Evolutionary conservation across 805 yeast genomes (phyloP).

Genomic region (Pachysolen tannophilus): DNA sequence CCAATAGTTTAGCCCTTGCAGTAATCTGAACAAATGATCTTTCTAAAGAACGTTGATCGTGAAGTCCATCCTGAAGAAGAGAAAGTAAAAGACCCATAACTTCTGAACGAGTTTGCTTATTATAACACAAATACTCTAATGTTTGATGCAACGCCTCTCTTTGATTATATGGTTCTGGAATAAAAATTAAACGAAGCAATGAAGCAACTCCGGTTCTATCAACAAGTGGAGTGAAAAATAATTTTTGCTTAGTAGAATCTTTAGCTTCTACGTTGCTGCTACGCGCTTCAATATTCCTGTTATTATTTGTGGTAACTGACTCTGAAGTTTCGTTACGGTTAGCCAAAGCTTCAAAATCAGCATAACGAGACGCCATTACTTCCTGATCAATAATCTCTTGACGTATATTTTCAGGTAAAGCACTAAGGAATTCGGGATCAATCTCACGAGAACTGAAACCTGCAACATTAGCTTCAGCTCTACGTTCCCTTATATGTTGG

Average conservation of each 20-base stretch:
- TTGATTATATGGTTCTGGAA: slow-evolving; percentile 58
- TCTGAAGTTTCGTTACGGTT: slow-evolving; percentile 8
- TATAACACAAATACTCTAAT: slow-evolving; percentile 59
- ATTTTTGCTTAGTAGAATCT: slow-evolving; percentile 23
- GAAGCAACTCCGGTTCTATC: slow-evolving; percentile 75
- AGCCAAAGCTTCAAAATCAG: slow-evolving; percentile 13
- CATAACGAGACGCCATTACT: slow-evolving; percentile 32
- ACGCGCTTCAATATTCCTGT: no score
- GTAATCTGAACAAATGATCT: slow-evolving; percentile 51
- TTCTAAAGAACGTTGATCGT: slow-evolving; percentile 52
- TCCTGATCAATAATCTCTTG: slow-evolving; percentile 57
- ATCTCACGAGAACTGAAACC: slow-evolving; percentile 51
- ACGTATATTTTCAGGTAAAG: slow-evolving; percentile 62
- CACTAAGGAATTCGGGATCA: slow-evolving; percentile 73
- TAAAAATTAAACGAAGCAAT: slow-evolving; percentile 58
- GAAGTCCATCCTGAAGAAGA: slow-evolving; percentile 69
- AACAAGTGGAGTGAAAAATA: slow-evolving; percentile 55
- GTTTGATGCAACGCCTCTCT: slow-evolving; percentile 60
- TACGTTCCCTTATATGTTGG: slow-evolving; percentile 71
- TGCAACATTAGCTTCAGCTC: slow-evolving; percentile 41
- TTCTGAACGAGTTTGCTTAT: slow-evolving; percentile 73
- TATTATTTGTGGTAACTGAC: slow-evolving; percentile 14
- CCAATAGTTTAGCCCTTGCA: slow-evolving; percentile 31
- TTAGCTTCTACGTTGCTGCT: slow-evolving; percentile 5
- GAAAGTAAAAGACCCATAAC: slow-evolving; percentile 59